Evolutionary conservation across 192 early-diverging fungal species (phyloP).

Genomic region (Rhizophlyctis rosea): DNA sequence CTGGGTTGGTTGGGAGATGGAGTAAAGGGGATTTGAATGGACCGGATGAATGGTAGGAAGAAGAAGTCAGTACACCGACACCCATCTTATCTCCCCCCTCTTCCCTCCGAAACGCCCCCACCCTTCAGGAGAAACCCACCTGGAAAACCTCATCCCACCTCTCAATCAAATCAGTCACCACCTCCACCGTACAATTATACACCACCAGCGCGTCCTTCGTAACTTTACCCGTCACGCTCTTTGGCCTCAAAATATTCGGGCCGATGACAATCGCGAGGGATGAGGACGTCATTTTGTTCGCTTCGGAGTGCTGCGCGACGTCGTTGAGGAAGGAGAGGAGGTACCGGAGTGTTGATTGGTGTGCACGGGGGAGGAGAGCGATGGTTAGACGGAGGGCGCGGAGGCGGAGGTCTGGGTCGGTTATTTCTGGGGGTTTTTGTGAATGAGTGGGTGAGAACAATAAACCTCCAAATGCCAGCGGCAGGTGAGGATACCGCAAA

Average conservation of each 20-base stretch:
- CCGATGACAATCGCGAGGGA: conserved; percentile 5
- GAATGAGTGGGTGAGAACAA: background rate
- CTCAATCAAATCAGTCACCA: background rate
- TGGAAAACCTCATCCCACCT: background rate
- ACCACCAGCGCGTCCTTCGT: background rate
- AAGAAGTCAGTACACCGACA: background rate
- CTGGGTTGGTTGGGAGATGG: background rate
- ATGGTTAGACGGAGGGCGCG: background rate
- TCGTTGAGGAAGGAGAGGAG: background rate
- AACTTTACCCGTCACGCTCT: background rate
- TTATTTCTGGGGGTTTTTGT: background rate
- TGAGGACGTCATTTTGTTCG: background rate
- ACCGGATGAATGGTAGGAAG: background rate
- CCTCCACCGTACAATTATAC: background rate
- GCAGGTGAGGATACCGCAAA: background rate
- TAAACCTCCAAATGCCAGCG: background rate
- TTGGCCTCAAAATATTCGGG: background rate
- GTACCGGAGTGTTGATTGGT: background rate
- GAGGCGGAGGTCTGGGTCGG: background rate
- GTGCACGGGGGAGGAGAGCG: background rate
- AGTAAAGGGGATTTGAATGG: background rate
- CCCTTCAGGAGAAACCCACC: background rate
- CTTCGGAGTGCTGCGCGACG: background rate
- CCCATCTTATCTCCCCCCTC: no score
- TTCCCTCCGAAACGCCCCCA: no score